Conservation (phyloP, 1,284 basidiomycete species). For the Sphaerobolus stellatus region DNA sequence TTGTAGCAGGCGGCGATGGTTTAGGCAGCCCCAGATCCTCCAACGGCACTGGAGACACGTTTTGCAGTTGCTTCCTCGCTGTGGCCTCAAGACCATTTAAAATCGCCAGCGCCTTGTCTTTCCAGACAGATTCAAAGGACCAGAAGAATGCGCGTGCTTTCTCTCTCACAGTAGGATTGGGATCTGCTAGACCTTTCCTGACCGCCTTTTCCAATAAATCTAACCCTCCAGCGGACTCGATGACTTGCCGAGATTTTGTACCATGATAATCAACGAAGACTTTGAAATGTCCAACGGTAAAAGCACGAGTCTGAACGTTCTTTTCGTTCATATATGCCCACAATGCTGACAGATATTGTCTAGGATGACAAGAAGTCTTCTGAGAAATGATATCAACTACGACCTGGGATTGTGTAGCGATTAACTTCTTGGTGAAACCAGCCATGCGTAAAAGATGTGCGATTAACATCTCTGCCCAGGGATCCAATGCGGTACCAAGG, state of each 20-base stretch:
- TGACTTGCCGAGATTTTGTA: conserved; percentile 55
- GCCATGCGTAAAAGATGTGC: conserved; percentile 83
- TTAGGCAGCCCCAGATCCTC: conserved; percentile 38
- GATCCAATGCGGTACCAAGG: conserved; percentile 74
- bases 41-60: conserved; percentile 66
- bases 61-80: conserved; percentile 83
- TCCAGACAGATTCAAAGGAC: conserved; percentile 78
- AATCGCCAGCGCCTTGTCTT: conserved; percentile 61
- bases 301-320: conserved; percentile 76
- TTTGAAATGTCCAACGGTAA: conserved; percentile 66
- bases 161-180: conserved; percentile 80
- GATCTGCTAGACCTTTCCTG: conserved; percentile 72
- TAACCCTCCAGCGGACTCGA: conserved; percentile 65
- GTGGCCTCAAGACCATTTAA: conserved; percentile 67
- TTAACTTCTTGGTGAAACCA: conserved; percentile 93
- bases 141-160: conserved; percentile 77
- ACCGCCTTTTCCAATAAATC: conserved; percentile 73
- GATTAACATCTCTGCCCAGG: conserved; percentile 74
- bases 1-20: conserved; percentile 49
- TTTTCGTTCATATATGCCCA: conserved; percentile 81
- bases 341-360: conserved; percentile 70
- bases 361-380: conserved; percentile 71
- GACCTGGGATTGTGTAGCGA: conserved; percentile 83
- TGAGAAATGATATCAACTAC: conserved; percentile 69
- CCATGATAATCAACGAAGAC: conserved; percentile 73